A percentile compares a stretch with the other conserved stretches of the same genome.
Evolutionary conservation across 1,284 basidiomycete genomes (phyloP).

Genomic region (Anthracocystis setariae): DNA sequence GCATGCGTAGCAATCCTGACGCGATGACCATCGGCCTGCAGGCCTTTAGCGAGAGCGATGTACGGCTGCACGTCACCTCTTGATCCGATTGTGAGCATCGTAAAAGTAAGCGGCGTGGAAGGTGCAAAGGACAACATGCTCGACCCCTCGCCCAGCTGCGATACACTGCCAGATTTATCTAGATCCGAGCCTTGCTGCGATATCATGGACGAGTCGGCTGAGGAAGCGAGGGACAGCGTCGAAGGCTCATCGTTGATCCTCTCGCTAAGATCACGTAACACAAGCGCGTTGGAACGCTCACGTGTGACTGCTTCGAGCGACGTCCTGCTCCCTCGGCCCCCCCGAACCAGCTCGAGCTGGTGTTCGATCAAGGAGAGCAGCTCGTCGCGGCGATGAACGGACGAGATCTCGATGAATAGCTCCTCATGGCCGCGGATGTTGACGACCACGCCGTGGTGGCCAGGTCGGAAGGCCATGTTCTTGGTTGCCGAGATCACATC

Average conservation of each 20-base stretch:
- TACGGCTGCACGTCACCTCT: conserved; percentile 82
- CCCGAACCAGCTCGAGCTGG: conserved; percentile 69
- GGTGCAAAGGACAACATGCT: conserved; percentile 46
- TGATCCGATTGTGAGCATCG: conserved; percentile 94
- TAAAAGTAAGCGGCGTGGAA: conserved; percentile 67
- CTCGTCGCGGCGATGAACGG: conserved; percentile 79
- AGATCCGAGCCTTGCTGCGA: conserved; percentile 17
- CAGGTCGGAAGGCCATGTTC: conserved; percentile 86
- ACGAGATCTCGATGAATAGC: conserved; percentile 90
- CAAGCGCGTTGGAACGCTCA: conserved; percentile 48
- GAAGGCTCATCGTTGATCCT: conserved; percentile 39
- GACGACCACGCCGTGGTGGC: conserved; percentile 85
- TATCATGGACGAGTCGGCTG: conserved; percentile 34
- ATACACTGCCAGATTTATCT: conserved; percentile 14
- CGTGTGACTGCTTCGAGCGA: conserved; percentile 25
- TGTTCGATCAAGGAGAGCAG: conserved; percentile 80
- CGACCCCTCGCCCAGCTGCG: conserved; percentile 36
- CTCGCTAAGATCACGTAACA: conserved; percentile 57
- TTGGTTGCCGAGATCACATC: conserved; percentile 86
- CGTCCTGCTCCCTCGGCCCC: conserved; percentile 11
- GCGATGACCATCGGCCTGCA: conserved; percentile 87
- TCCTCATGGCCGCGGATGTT: conserved; percentile 96
- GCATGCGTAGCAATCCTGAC: conserved; percentile 89
- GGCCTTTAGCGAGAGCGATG: conserved; percentile 89
- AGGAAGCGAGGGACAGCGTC: conserved; percentile 22